A percentile compares a stretch with the other conserved stretches of the same genome.
Evolutionary conservation across 768 basidiomycete genomes (phyloP).

Genomic region (Cubamyces sp.): DNA sequence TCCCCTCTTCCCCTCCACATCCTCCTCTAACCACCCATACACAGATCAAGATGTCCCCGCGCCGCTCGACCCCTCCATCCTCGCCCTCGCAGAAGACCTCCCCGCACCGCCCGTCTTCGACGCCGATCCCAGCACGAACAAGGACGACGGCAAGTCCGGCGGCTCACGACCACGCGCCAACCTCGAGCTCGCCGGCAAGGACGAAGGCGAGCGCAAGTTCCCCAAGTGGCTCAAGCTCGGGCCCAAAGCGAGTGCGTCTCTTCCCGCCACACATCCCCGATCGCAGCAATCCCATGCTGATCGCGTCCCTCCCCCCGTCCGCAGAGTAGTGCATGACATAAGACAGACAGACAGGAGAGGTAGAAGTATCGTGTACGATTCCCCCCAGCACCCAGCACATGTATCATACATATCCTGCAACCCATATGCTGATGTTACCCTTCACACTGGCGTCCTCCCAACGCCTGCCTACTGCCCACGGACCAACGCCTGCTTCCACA

Average conservation of each 20-base stretch:
- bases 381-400: not conserved
- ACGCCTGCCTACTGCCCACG: no score
- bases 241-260: constrained; percentile 54
- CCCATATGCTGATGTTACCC: not conserved
- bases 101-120: constrained; percentile 57
- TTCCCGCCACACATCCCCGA: not conserved
- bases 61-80: constrained; percentile 61
- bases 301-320: not conserved
- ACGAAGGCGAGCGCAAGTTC: constrained; percentile 54
- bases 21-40: not conserved
- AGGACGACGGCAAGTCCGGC: constrained; percentile 8
- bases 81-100: constrained; percentile 65
- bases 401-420: not conserved
- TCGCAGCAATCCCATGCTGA: no score
- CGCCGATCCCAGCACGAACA: constrained; percentile 20
- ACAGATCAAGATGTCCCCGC: constrained; percentile 62
- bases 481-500: constrained; percentile 30
- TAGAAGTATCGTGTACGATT: not conserved
- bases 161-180: constrained; percentile 9
- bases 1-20: not conserved
- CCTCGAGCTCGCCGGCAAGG: constrained; percentile 14
- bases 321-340: not conserved
- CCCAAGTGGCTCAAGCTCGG: constrained; percentile 83
- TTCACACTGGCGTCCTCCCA: not conserved
- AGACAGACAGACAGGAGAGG: not conserved